phyloP scores from a whole-genome alignment of 805 yeast genomes.

The Limtongia smithiae region DNA sequence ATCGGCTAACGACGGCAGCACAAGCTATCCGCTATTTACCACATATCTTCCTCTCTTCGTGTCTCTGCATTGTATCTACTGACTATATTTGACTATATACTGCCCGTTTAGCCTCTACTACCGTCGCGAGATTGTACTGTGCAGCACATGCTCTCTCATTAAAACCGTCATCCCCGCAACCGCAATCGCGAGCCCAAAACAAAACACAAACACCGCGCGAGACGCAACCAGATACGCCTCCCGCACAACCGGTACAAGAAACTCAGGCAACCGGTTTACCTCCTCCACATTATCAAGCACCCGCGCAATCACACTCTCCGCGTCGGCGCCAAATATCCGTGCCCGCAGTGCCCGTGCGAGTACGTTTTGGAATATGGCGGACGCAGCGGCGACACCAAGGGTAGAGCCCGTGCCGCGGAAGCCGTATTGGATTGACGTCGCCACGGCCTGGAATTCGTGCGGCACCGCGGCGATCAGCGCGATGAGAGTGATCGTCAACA shows the following conservation, averaged over 20 bases:
- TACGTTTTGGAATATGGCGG: constrained; percentile 51
- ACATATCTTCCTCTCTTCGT: too few relatives aligned
- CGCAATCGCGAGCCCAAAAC: constrained; percentile 14
- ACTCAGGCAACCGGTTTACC: constrained; percentile 13
- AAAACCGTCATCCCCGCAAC: constrained; percentile 18
- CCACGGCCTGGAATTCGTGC: constrained; percentile 58
- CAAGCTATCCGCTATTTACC: too few relatives aligned
- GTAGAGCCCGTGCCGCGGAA: constrained; percentile 70
- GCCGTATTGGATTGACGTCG: constrained; percentile 73
- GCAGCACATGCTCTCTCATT: constrained; percentile 27
- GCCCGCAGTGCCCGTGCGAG: constrained; percentile 33
- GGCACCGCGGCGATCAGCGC: constrained; percentile 66
- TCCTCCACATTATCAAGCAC: constrained; percentile 17
- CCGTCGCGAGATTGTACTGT: constrained; percentile 18
- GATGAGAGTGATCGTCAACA: constrained; percentile 56
- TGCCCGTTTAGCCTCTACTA: not conserved
- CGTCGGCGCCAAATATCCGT: constrained; percentile 22
- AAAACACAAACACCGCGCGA: constrained; percentile 20
- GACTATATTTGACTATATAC: not conserved
- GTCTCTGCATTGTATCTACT: too few relatives aligned
- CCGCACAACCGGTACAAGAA: constrained; percentile 15
- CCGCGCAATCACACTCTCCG: constrained; percentile 14
- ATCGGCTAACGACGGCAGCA: too few relatives aligned
- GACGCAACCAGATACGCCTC: constrained; percentile 25
- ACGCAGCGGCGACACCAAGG: constrained; percentile 58